phyloP scores from a whole-genome alignment of 2,329 filamentous ascomycete genomes.

The Meredithiella fracta region DNA sequence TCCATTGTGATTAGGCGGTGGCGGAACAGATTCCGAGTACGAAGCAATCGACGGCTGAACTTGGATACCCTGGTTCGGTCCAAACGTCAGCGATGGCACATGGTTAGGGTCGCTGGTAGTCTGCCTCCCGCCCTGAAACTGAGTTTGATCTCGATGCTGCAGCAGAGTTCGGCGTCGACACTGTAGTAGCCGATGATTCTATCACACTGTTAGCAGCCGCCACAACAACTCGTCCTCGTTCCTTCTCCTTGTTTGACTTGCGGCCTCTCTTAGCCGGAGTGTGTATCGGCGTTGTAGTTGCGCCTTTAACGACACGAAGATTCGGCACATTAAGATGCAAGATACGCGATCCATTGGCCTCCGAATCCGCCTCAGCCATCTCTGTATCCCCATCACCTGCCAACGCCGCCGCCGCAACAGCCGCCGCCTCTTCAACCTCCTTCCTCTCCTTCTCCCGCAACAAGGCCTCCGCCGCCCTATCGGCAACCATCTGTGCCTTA shows the following conservation, averaged over 20 bases:
- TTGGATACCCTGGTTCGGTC: conserved; percentile 5
- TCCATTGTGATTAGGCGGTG: conserved; percentile 13
- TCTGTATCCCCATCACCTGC: background rate
- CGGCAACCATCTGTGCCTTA: conserved; percentile 10
- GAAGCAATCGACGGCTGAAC: conserved; percentile 4
- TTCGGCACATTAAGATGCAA: conserved; percentile 11
- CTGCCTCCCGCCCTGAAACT: background rate
- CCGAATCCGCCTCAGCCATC: background rate
- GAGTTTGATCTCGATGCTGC: conserved; percentile 1
- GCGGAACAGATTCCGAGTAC: conserved; percentile 1
- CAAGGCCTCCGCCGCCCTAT: conserved; percentile 9
- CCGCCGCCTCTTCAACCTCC: background rate
- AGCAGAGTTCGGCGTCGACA: background rate
- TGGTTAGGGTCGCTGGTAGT: background rate
- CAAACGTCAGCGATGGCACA: conserved; percentile 2
- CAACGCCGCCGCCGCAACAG: background rate
- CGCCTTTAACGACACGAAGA: conserved; percentile 5
- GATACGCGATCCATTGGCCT: conserved; percentile 4
- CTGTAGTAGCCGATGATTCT: background rate
- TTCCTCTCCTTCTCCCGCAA: background rate
- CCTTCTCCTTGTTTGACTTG: conserved; percentile 6
- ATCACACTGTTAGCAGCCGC: background rate
- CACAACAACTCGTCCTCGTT: background rate
- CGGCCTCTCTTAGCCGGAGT: background rate
- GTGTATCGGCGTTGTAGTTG: background rate